A percentile compares a stretch with the other conserved stretches of the same genome.
phyloP scores from a whole-genome alignment of 1,139 yeast genomes.

The Wickerhamiella pararugosa region DNA sequence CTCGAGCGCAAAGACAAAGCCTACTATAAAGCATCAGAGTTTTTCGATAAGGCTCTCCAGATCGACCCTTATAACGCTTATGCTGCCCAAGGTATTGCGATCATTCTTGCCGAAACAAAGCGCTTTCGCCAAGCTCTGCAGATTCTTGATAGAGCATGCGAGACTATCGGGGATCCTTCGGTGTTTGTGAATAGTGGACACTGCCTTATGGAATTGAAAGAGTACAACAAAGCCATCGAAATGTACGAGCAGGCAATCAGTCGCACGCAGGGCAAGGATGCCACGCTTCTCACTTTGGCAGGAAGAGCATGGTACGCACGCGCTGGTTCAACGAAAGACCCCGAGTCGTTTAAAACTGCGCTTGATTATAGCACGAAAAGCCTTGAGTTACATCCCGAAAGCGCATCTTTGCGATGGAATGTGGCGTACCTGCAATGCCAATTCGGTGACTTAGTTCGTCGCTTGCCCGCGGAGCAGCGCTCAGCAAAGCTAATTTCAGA shows the following conservation, averaged over 20 bases:
- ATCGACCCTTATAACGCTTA: constrained; percentile 76
- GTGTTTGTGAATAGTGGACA: constrained; percentile 81
- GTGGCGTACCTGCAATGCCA: constrained; percentile 77
- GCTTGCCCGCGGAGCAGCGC: constrained; percentile 45
- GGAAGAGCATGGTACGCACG: constrained; percentile 88
- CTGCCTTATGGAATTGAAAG: constrained; percentile 68
- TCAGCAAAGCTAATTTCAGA: constrained; percentile 44
- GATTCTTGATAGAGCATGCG: constrained; percentile 77
- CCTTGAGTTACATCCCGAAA: constrained; percentile 27
- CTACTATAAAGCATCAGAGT: constrained; percentile 75
- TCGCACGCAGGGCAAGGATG: constrained; percentile 41
- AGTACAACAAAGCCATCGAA: constrained; percentile 77
- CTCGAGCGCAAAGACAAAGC: constrained; percentile 59
- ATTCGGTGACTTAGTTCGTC: constrained; percentile 67
- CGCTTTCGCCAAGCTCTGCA: constrained; percentile 67
- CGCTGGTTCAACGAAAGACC: constrained; percentile 53
- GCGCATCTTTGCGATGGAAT: constrained; percentile 51
- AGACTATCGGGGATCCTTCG: constrained; percentile 58
- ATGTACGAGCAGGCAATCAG: constrained; percentile 67
- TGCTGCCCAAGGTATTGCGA: constrained; percentile 97
- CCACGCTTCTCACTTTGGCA: constrained; percentile 52
- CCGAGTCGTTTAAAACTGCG: constrained; percentile 45
- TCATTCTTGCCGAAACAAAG: constrained; percentile 78
- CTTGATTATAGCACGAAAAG: constrained; percentile 51
- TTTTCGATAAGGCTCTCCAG: constrained; percentile 75